phyloP scores from a whole-genome alignment of 257 asterid genomes.

The Forsythia viridissima region DNA sequence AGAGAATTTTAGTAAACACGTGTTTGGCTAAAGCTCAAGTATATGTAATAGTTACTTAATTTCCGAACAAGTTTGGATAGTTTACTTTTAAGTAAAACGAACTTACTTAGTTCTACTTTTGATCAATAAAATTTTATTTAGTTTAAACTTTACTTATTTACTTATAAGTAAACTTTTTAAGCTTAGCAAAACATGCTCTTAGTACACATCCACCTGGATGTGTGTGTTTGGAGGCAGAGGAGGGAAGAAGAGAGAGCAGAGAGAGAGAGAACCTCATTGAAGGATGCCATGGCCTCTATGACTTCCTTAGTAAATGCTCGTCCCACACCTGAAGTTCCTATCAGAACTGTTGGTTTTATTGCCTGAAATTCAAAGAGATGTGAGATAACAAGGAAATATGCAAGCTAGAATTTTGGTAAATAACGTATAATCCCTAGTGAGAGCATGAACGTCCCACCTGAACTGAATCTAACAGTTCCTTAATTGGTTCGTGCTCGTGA shows the following conservation, averaged over 20 bases:
- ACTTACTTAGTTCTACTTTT: too few species aligned
- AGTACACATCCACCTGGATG: background rate
- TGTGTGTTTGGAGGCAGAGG: background rate
- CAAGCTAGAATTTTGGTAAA: background rate
- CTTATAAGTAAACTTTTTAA: background rate
- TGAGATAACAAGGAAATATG: slow-evolving; percentile 8
- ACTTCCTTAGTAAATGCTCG: slow-evolving; percentile 76
- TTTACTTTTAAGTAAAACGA: too few species aligned
- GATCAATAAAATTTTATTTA: too few species aligned
- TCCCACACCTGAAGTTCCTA: slow-evolving; percentile 94
- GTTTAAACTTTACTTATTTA: background rate
- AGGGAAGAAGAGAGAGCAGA: slow-evolving; percentile 13
- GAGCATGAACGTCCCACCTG: slow-evolving; percentile 45
- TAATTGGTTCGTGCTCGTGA: slow-evolving; percentile 75
- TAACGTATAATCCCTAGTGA: slow-evolving; percentile 8
- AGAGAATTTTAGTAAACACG: background rate
- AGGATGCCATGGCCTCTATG: slow-evolving; percentile 82
- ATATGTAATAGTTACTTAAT: background rate
- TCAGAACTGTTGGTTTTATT: slow-evolving; percentile 77
- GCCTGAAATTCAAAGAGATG: slow-evolving; percentile 40
- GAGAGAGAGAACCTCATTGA: slow-evolving; percentile 59
- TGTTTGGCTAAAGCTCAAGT: background rate
- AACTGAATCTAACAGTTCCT: slow-evolving; percentile 77
- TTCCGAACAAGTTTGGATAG: background rate
- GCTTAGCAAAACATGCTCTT: background rate